Base-by-base conservation (phyloP, 805 yeast species). In the Saccharomycopsis schoenii region DNA sequence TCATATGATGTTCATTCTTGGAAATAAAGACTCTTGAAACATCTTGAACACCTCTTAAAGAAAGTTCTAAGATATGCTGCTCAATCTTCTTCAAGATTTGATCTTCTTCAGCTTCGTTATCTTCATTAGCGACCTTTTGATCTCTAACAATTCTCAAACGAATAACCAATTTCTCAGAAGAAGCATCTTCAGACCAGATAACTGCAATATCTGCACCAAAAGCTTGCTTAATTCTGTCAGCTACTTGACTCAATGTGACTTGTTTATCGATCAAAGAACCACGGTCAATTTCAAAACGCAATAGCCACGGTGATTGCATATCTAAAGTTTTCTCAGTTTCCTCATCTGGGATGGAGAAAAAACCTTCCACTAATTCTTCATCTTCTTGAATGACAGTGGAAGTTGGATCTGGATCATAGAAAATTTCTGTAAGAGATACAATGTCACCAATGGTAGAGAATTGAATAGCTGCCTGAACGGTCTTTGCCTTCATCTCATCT, bases 131-230 rank as follows among this genome's bases (percentile, higher is more conserved):
- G 6, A 89, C 80, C 76, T 93, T 93, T 62, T 97, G 97, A 72
- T 92, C 97, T 75, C 99, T 89, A 55, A 94, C 90, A 67, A 96
- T 96, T 79, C 99, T 89, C 80, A 98, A 93, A 80, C 99, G 96
- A 67, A 94, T 88, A 65, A 94, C 86, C 74, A 94, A 85, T 74
- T 91, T 92, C 67, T 93, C 97, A 55, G 97, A 97, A 70, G 94
- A 93, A 12, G 66, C 66, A 78, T 94, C 99, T 80, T 96, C 99
- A 56, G 97, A 90, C 98, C 99, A 94, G 70, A 94, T 94, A 50
- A 94, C 97, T 70, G 93, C 94, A 76, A 94, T 77, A 75, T 94
- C 99, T 68, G 91, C 96, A 60, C 92, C 96, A 73, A 94, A 94
- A 65, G 89, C 86, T 70, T 89, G 92, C 66, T 91, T 86, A 64